Base-by-base conservation (phyloP, 2,329 filamentous ascomycete species). In the Neonectria magnoliae region DNA sequence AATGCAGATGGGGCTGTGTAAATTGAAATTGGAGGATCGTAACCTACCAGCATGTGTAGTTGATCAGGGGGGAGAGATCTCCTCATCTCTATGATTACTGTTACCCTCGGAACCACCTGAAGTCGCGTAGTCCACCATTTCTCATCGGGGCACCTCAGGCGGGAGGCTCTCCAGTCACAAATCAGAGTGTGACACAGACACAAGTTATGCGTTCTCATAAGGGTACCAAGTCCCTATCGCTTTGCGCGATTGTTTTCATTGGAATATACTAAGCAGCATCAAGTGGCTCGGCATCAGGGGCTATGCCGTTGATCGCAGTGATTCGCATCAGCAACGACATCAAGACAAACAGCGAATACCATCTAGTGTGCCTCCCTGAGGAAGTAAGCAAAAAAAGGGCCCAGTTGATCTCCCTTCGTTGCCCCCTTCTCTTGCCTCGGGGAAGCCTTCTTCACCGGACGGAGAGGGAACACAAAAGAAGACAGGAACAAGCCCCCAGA, bases 261-360 rank as follows among this genome's bases (percentile, higher is more conserved):
- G 33, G 54, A 41, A 42, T 25, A 54, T 56, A 25, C 31, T 42
- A 56, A 25, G 31, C 16, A 57, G 38, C 47, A 53, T 53, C 60
- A 56, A 54, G 29, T 48, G 47, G 54, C 47, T 44, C 44, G 20
- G 31, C 20, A 44, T 51, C 27, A 52, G 29, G 29, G 38, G 25
- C 38, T 62, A 27, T 20, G 27, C 38, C 29, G n/a, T 51, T 57
- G 20, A 57, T 47, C 53, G 10, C 31, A 57, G 42, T 53, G 45
- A 36, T 36, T 38, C 53, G 20, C 42, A 36, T 52, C 59, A 22
- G 45, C 38, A 31, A 38, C 45, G 53, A 57, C 41, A 31, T 50
- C 16, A 53, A 58, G 62, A 68, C 57, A n/a, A 48, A 58, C 57
- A 29, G 36, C 54, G 51, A 55, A 64, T 18, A 27, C 59, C 62